A percentile compares a stretch with the other conserved stretches of the same genome.
These are phyloP conservation scores for Penicillium freii DNA, from an alignment of 2,329 filamentous ascomycete genomes.

Conservation along the genomic window DNA sequence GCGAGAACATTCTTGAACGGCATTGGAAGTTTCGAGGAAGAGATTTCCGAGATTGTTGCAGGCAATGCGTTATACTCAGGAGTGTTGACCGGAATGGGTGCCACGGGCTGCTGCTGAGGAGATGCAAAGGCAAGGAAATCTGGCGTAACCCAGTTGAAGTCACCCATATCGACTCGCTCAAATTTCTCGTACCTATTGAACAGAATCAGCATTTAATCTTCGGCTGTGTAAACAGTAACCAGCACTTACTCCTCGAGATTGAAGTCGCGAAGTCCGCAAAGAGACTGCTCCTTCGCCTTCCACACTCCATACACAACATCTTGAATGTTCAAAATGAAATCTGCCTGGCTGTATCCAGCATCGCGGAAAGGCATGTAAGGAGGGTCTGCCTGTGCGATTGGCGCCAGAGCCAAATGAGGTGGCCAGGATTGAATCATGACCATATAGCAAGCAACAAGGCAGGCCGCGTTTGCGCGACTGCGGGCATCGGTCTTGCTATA, in stretches of 20 bases:
- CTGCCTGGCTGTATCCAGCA: constrained; percentile 96
- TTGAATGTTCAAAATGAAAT: constrained; percentile 93
- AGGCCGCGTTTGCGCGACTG: constrained; percentile 87
- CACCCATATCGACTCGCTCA: constrained; percentile 94
- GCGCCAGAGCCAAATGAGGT: constrained; percentile 88
- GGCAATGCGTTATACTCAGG: constrained; percentile 74
- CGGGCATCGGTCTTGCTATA: constrained; percentile 91
- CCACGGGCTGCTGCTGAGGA: constrained; percentile 76
- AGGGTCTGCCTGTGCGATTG: constrained; percentile 93
- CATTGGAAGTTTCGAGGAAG: constrained; percentile 67
- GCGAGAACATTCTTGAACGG: constrained; percentile 95
- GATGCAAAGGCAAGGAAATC: constrained; percentile 96
- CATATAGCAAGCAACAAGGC: constrained; percentile 96
- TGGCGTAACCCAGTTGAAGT: constrained; percentile 99
- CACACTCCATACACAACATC: constrained; percentile 98
- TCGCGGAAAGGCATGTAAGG: constrained; percentile 99
- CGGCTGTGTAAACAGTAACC: not conserved
- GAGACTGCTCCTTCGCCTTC: constrained; percentile 95
- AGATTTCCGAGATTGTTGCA: constrained; percentile 69
- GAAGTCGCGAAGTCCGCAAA: constrained; percentile 89
- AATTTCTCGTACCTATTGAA: constrained; percentile 76
- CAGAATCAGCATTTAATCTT: constrained; percentile 13
- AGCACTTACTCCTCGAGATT: constrained; percentile 75
- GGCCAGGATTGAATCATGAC: constrained; percentile 97
- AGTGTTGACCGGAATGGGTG: constrained; percentile 68